Base-by-base conservation (phyloP, 257 asterid species). In the Solanum arcanum region DNA sequence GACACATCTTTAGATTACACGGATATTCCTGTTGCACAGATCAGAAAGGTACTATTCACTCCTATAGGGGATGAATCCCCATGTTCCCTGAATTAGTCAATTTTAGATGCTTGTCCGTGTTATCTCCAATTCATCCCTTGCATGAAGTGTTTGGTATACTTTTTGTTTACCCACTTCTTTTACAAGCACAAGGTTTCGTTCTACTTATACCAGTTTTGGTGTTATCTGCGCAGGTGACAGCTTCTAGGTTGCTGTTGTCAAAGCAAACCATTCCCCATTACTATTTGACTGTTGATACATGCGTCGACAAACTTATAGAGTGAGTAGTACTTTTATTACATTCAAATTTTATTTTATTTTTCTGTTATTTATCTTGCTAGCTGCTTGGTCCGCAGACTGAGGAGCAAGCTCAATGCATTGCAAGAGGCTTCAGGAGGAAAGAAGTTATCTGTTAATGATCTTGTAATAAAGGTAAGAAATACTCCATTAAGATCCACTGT, bases 381-480 rank as follows among this genome's bases (percentile, higher is more conserved):
- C 75, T 88, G 49, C 66, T 84, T 74, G 83, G 27, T 86, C 88
- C 88, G 89, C 95, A 97, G 99, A 89, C 87, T 97, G 90, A 98
- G 99, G 44, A 77, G 95, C 89, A 89, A 88, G 89, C 96, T 96
- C 88, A 96, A 97, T 91, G 91, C 94, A 23, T 86, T 95, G 89
- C 98, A 93, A 91, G 99, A 97, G 92, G 98, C 98, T 91, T 94
- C 99, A 15, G 99, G 98, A 33, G 98, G 99, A 86, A 97, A 97
- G 92, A 92, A 94, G 91, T 92, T 97, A 83, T 97, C 99, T 20
- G 89, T 97, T 68, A 97, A 97, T 78, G 99, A 97, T 91, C 98
- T 97, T 80, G 98, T 97, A 86, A 95, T 96, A 64, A 97, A 97
- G 99, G 99, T 96, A 95, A 49, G 72, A 73, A 29, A 86, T 73